Conservation (phyloP, 169 alveolate species). For the Plasmodium gonderi region DNA sequence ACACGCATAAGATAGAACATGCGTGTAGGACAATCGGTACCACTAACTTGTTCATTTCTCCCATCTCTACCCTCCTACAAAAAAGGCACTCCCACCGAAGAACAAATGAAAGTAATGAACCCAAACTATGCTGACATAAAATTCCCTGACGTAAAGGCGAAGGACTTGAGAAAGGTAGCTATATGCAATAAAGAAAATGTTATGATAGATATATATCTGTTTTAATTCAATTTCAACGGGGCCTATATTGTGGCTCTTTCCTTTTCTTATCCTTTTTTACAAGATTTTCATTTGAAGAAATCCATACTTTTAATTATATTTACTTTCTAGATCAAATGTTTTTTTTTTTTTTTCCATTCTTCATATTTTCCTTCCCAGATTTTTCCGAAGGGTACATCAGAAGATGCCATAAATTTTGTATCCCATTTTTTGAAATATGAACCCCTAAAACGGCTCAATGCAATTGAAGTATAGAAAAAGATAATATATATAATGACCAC, state of each 20-base stretch:
- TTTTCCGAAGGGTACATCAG: constrained; percentile 85
- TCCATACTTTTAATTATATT: too few relatives aligned
- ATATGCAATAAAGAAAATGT: not conserved
- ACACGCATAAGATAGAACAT: too few relatives aligned
- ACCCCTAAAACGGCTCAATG: constrained; percentile 88
- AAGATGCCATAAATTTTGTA: constrained; percentile 87
- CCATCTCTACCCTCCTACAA: constrained; percentile 63
- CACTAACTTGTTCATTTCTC: constrained; percentile 1
- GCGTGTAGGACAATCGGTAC: too few relatives aligned
- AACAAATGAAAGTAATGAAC: constrained; percentile 94
- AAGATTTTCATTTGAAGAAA: too few relatives aligned
- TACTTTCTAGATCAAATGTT: too few relatives aligned
- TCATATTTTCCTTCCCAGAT: constrained; percentile 40
- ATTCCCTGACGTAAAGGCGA: constrained; percentile 89
- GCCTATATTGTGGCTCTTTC: too few relatives aligned
- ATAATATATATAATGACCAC: too few relatives aligned
- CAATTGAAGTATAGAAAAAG: constrained; percentile 81
- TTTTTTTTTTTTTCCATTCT: not conserved
- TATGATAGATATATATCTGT: too few relatives aligned
- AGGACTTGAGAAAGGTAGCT: constrained; percentile 74
- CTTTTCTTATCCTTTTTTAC: not conserved
- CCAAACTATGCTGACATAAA: constrained; percentile 94
- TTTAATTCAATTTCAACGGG: too few relatives aligned
- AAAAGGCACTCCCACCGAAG: constrained; percentile 95
- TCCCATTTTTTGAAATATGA: constrained; percentile 87